Evolutionary conservation across 2,329 filamentous ascomycete species (phyloP).

Genomic region (Penicillium sp.): DNA sequence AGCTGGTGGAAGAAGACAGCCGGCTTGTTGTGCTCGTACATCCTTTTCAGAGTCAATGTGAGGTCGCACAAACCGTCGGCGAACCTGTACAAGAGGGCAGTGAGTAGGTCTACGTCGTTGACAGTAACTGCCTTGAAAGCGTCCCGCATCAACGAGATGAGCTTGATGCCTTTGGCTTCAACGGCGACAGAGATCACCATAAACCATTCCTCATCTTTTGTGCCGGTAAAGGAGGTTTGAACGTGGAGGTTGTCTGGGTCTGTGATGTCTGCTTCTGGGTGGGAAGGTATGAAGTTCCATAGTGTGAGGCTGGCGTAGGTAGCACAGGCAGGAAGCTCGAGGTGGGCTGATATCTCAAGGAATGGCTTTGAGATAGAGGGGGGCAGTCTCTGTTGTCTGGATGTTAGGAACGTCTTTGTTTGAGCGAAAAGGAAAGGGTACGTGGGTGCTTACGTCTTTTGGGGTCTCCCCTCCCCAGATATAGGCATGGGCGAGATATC

Average conservation of each 20-base stretch:
- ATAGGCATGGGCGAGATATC: slow-evolving; percentile 76
- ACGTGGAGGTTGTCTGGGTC: slow-evolving; percentile 38
- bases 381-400: slow-evolving; percentile 34
- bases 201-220: slow-evolving; percentile 49
- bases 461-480: slow-evolving; percentile 78
- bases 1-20: slow-evolving; percentile 54
- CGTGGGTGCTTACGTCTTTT: slow-evolving; percentile 55
- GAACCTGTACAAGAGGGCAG: slow-evolving; percentile 43
- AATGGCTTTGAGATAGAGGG: slow-evolving; percentile 39
- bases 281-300: slow-evolving; percentile 39
- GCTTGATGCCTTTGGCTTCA: slow-evolving; percentile 51
- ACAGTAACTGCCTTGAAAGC: slow-evolving; percentile 48
- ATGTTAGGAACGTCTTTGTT: slow-evolving; percentile 1
- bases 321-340: slow-evolving; percentile 44
- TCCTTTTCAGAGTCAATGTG: slow-evolving; percentile 46
- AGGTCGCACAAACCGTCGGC: slow-evolving; percentile 46
- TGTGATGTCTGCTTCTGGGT: slow-evolving; percentile 32
- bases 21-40: slow-evolving; percentile 53
- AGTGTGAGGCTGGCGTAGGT: slow-evolving; percentile 45
- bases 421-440: neutral
- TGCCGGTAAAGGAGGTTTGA: slow-evolving; percentile 40
- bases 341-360: slow-evolving; percentile 36
- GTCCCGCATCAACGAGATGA: slow-evolving; percentile 49
- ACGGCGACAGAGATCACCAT: slow-evolving; percentile 55
- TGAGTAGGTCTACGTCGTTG: slow-evolving; percentile 40